A percentile compares a stretch with the other conserved stretches of the same genome.
These are phyloP conservation scores for Penicillium simplicissimum DNA, from an alignment of 495 filamentous ascomycete species.

Conservation along the genomic window DNA sequence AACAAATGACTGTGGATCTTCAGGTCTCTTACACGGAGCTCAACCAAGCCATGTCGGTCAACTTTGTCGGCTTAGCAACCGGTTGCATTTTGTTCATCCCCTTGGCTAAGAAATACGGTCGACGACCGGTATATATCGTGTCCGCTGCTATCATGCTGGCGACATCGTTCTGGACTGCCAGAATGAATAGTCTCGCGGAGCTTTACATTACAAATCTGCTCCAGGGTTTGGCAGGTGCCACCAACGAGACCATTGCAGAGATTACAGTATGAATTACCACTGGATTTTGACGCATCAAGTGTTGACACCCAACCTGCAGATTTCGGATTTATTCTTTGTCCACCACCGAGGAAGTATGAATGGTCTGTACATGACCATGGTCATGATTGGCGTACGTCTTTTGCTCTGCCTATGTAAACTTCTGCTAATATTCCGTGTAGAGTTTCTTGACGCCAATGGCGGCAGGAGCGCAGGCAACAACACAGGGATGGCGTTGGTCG, in stretches of 20 bases:
- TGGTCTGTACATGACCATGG: constrained; percentile 37
- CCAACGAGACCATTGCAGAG: constrained; percentile 37
- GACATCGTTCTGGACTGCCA: constrained; percentile 33
- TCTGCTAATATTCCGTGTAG: constrained; percentile 15
- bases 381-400: constrained; percentile 38
- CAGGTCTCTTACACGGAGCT: constrained; percentile 29
- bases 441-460: constrained; percentile 39
- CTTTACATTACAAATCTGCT: constrained; percentile 35
- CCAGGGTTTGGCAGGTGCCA: constrained; percentile 36
- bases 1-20: constrained; percentile 37
- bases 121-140: constrained; percentile 37
- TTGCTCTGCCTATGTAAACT: background rate
- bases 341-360: constrained; percentile 41
- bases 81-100: constrained; percentile 40
- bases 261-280: constrained; percentile 28
- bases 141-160: constrained; percentile 34
- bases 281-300: background rate
- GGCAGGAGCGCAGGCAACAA: constrained; percentile 34
- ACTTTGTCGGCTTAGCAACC: constrained; percentile 33
- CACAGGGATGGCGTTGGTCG: constrained; percentile 35
- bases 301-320: constrained; percentile 22
- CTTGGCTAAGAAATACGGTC: constrained; percentile 35
- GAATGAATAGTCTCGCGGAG: constrained; percentile 27
- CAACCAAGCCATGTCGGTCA: constrained; percentile 35
- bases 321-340: constrained; percentile 42